Evolutionary conservation across 352 stramenopile species (phyloP).

Genomic region (Pythium myriotylum): DNA sequence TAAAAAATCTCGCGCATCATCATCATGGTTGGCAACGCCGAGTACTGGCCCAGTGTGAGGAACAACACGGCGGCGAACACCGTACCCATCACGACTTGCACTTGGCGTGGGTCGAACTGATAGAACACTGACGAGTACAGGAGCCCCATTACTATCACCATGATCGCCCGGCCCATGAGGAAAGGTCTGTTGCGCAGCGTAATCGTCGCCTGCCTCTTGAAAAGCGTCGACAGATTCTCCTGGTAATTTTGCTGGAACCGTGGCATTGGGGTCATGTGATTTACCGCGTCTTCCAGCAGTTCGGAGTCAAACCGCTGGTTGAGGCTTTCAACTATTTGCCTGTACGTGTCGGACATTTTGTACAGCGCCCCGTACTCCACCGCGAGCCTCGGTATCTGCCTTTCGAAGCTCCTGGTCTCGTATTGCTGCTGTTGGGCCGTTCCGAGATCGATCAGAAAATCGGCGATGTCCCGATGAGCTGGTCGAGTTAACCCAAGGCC

Average conservation of each 20-base stretch:
- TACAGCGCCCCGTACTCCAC: no score
- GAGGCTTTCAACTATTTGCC: no score
- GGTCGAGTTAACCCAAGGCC: slow-evolving; percentile 30
- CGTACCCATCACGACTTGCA: slow-evolving; percentile 51
- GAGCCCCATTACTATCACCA: slow-evolving; percentile 32
- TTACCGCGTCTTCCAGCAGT: no score
- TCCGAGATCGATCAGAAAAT: slow-evolving; percentile 32
- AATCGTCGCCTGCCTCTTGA: slow-evolving; percentile 50
- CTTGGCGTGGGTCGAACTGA: slow-evolving; percentile 23
- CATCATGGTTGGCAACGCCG: slow-evolving; percentile 65
- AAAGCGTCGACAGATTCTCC: slow-evolving; percentile 7
- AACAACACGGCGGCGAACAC: slow-evolving; percentile 11
- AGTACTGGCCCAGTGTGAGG: slow-evolving; percentile 31
- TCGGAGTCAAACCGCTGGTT: no score
- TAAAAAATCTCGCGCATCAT: slow-evolving; percentile 55
- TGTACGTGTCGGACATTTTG: slow-evolving; percentile 8
- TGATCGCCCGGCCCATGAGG: slow-evolving; percentile 25
- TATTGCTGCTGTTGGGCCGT: slow-evolving; percentile 27
- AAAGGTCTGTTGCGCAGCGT: slow-evolving; percentile 41
- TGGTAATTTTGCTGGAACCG: slow-evolving; percentile 25
- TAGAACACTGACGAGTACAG: slow-evolving; percentile 30
- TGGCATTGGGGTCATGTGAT: no score
- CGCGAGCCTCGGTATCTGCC: no score
- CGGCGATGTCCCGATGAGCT: slow-evolving; percentile 28
- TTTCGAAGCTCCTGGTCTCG: neutral